phyloP scores from a whole-genome alignment of 108 stramenopile species.

The Pseudonitzschia pungens region DNA sequence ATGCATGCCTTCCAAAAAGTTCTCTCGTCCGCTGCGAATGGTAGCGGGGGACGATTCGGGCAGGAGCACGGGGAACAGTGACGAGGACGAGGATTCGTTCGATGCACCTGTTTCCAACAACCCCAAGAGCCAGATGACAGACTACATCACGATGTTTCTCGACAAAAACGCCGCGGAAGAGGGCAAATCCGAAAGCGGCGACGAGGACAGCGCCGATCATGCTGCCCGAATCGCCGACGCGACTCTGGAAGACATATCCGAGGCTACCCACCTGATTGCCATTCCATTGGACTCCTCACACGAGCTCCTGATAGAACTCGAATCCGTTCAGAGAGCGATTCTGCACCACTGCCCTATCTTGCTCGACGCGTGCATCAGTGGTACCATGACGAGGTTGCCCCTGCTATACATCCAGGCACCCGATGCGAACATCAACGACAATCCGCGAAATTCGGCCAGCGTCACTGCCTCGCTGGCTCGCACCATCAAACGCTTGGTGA shows the following conservation, averaged over 20 bases:
- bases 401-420: slow-evolving; percentile 60
- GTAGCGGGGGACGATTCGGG: neutral
- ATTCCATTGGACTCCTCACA: slow-evolving; percentile 73
- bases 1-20: neutral
- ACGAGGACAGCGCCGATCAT: neutral
- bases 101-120: neutral
- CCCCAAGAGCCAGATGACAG: slow-evolving; percentile 31
- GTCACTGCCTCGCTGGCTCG: slow-evolving; percentile 33
- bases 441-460: slow-evolving; percentile 10
- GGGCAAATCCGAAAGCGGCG: neutral
- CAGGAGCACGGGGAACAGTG: neutral
- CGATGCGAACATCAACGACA: slow-evolving; percentile 3
- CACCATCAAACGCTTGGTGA: slow-evolving; percentile 50
- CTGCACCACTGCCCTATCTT: slow-evolving; percentile 78
- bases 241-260: neutral
- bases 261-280: slow-evolving; percentile 68
- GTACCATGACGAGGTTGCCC: slow-evolving; percentile 62
- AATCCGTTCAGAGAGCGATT: slow-evolving; percentile 74
- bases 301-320: slow-evolving; percentile 70
- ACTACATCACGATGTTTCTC: slow-evolving; percentile 28
- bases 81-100: neutral
- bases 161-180: slow-evolving; percentile 7
- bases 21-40: neutral
- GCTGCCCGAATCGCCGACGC: slow-evolving; percentile 5
- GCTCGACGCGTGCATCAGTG: slow-evolving; percentile 69